These are phyloP conservation scores for Claviceps monticola DNA, from an alignment of 2,329 filamentous ascomycete genomes.

Conservation along the genomic window DNA sequence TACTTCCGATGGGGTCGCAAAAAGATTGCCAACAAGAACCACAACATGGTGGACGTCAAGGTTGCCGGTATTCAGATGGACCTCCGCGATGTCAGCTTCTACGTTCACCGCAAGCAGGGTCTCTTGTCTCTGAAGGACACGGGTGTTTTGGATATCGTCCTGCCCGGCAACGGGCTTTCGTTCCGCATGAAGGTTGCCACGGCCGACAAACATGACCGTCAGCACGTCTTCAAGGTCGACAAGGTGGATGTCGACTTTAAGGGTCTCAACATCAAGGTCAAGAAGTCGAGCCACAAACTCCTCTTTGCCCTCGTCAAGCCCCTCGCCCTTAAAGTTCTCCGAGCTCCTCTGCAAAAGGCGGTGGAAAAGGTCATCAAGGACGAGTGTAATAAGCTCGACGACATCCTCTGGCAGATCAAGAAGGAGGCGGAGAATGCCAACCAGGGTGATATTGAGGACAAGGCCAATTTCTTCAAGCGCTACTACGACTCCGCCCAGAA, in stretches of 20 bases:
- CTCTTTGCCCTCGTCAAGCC: slow-evolving; percentile 82
- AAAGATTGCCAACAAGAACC: slow-evolving; percentile 64
- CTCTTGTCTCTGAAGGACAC: slow-evolving; percentile 81
- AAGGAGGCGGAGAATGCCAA: slow-evolving; percentile 63
- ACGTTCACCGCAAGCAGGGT: slow-evolving; percentile 87
- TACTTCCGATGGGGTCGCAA: slow-evolving; percentile 93
- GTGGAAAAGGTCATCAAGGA: slow-evolving; percentile 83
- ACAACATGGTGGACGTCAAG: slow-evolving; percentile 70
- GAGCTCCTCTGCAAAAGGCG: slow-evolving; percentile 73
- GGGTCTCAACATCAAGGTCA: slow-evolving; percentile 74
- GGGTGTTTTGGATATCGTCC: slow-evolving; percentile 76
- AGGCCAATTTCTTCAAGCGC: slow-evolving; percentile 73
- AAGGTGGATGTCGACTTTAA: slow-evolving; percentile 74
- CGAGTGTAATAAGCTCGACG: slow-evolving; percentile 62
- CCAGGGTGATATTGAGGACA: slow-evolving; percentile 54
- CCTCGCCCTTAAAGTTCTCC: slow-evolving; percentile 68
- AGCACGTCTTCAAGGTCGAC: slow-evolving; percentile 90
- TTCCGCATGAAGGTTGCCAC: slow-evolving; percentile 86
- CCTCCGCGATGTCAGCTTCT: slow-evolving; percentile 79
- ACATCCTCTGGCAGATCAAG: slow-evolving; percentile 62
- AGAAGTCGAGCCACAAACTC: slow-evolving; percentile 89
- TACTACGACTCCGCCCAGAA: slow-evolving; percentile 67
- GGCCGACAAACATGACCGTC: slow-evolving; percentile 57
- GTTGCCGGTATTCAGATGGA: slow-evolving; percentile 90
- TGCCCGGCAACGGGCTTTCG: slow-evolving; percentile 76